Evolutionary conservation across 2,329 filamentous ascomycete species (phyloP), one percentile per base, ranked within the genome.

Genomic region (Cercospora berteroae): DNA sequence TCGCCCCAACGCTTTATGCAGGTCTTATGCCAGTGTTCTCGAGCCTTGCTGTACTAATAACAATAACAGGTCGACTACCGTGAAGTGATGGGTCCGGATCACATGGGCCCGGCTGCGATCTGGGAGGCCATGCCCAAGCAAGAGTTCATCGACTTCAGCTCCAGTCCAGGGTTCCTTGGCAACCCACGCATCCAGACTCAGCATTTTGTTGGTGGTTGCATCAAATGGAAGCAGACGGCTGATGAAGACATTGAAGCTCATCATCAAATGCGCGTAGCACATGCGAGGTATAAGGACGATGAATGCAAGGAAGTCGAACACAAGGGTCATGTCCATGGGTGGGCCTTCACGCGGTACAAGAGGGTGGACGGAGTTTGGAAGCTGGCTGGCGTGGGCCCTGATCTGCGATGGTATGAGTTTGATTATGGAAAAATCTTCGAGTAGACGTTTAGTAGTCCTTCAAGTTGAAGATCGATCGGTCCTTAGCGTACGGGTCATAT

Each of bases 241-340:
- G 52, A 56, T 5, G 52, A 56, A 27, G 52, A 56, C n/a, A 56
- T 56, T 56, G 52, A 56, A 56, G 52, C 52, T 56, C 52, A 56
- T 31, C 52, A 56, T 29, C 52, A 56, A 25, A 56, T 56, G 52
- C 52, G 52, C 7, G 52, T 56, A 9, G 52, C 52, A n/a, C 52
- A 56, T 31, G 23, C 23, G 52, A 56, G 27, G 9, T 56, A 56
- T 12, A 56, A 56, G 23, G 52, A 56, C 2, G 52, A 56, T 4
- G 52, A 56, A 27, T 56, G 27, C 23, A 56, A 56, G 52, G 52
- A 56, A 3, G 52, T 27, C n/a, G 52, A 56, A 23, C 23, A 31
- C 23, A 56, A 56, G 52, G 52, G 52, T 5, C 52, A 56, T 31
- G 52, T 56, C 7, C 27, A 56, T 1, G 52, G 52, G 3, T 56